phyloP scores from a whole-genome alignment of 257 asterid genomes.

The Solanum sitiens region DNA sequence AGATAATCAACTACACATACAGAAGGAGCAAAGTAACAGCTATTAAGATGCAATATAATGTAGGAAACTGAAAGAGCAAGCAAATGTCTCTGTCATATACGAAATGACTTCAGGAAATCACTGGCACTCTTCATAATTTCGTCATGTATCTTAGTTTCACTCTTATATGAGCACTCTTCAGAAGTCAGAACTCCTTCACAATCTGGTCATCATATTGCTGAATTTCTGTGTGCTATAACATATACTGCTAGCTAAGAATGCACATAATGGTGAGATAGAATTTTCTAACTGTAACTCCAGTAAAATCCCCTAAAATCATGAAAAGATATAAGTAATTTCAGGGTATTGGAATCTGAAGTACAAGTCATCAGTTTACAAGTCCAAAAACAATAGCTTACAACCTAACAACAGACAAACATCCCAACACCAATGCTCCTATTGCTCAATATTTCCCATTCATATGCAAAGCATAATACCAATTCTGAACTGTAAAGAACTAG shows the following conservation, averaged over 20 bases:
- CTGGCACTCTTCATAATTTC: background rate
- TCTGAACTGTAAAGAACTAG: background rate
- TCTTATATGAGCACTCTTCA: background rate
- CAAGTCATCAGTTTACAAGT: background rate
- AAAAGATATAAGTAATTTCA: background rate
- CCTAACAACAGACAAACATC: background rate
- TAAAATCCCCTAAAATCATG: background rate
- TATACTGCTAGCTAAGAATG: background rate
- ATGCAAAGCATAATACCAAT: background rate
- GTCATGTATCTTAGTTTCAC: background rate
- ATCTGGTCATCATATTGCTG: background rate
- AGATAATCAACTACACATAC: background rate
- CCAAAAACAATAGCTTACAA: background rate
- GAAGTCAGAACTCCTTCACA: background rate
- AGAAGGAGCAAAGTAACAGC: background rate
- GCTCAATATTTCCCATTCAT: no score
- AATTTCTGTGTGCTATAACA: background rate
- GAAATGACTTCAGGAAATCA: background rate
- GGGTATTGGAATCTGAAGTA: background rate
- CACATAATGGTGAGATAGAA: background rate
- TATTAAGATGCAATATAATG: background rate
- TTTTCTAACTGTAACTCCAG: background rate
- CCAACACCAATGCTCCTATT: background rate
- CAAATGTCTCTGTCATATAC: background rate
- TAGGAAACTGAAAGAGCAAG: background rate